Base-by-base conservation (phyloP, 2,329 filamentous ascomycete species). In the Aspergillus eucalypticola region DNA sequence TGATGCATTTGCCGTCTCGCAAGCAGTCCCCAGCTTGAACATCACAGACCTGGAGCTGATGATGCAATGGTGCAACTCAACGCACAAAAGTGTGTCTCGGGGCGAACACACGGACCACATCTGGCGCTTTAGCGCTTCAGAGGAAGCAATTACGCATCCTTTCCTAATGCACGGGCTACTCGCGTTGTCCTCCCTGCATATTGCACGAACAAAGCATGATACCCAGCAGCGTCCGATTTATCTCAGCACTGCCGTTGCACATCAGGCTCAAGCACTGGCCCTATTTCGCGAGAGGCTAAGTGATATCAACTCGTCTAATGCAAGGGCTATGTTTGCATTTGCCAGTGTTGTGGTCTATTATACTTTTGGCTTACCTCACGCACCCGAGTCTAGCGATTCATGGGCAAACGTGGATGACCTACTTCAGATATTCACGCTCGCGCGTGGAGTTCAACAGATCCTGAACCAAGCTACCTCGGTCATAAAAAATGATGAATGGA, bases 21-120 rank as follows among this genome's bases (percentile, higher is more conserved):
- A 59, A 21, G 54, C 63, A n/a, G 58, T 66, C 4, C 42, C 55
- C 8, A 66, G 77, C 35, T 67, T 82, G 8, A 80, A 81, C 58
- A 64, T 82, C 21, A 71, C 78, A 46, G 77, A 82, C 60, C 67
- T 77, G 51, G 81, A 79, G 64, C 73, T 79, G 25, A 78, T 77
- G 64, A 71, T 75, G 65, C 73, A 75, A 17, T 75, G 74, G 74
- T 74, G 71, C 54, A 75, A 73, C 56, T 60, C 71, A 10, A 78
- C 76, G 4, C 74, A 76, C 51, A 58, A 57, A 38, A 64, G 64
- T 1, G 54, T 75, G 8, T 67, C 70, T 2, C 73, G 73, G 10
- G 66, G 66, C 50, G 67, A 70, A 17, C 60, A 48, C 13, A 75
- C 71, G 2, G 73, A 77, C 51, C 61, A 63, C 10, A 71, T 76